phyloP scores from a whole-genome alignment of 2,329 filamentous ascomycete genomes.

The Botrytis galanthina region DNA sequence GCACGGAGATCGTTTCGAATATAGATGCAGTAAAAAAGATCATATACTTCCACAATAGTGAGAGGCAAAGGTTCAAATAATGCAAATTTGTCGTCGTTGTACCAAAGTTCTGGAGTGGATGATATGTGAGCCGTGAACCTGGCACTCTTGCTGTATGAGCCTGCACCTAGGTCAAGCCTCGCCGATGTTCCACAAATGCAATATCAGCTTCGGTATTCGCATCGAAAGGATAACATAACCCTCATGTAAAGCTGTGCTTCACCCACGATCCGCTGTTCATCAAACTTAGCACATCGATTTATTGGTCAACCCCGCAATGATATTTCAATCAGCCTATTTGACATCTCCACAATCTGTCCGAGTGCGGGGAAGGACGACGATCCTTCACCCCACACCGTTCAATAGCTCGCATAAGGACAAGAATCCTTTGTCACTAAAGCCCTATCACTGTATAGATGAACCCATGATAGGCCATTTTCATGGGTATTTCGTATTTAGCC shows the following conservation, averaged over 20 bases:
- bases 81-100: neutral
- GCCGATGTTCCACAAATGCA: neutral
- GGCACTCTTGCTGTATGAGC: neutral
- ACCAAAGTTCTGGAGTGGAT: neutral
- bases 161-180: neutral
- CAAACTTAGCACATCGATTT: neutral
- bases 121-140: neutral
- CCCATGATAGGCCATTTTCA: neutral
- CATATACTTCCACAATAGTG: neutral
- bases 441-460: neutral
- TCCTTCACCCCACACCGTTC: neutral
- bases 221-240: neutral
- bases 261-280: neutral
- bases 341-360: neutral
- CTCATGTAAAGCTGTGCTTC: neutral
- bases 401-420: neutral
- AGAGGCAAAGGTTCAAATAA: neutral
- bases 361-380: slow-evolving; percentile 4
- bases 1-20: neutral
- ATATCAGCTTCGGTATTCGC: neutral
- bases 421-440: neutral
- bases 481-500: neutral
- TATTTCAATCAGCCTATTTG: slow-evolving; percentile 2
- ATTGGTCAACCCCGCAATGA: neutral
- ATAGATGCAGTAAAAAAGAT: too few species aligned